Conservation (phyloP, 2,329 filamentous ascomycete genomes). For the Colletotrichum echinochloae region DNA sequence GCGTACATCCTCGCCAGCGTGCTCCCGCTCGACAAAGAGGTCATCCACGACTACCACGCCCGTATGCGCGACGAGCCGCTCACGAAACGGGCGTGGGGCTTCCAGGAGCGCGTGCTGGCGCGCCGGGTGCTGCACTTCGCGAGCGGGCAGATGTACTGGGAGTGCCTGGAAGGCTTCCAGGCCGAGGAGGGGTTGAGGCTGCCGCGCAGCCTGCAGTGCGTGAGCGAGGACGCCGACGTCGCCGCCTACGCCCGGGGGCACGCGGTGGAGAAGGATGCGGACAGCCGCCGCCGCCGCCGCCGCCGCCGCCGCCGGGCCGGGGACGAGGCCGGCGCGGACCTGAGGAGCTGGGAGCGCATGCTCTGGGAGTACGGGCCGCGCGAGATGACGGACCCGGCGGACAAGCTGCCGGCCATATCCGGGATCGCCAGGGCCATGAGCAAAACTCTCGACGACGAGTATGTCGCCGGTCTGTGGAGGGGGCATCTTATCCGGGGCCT, state of each 20-base stretch:
- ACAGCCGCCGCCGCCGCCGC: too few relatives aligned
- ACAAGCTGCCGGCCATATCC: constrained; percentile 48
- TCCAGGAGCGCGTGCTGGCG: constrained; percentile 48
- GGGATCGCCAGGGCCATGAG: constrained; percentile 46
- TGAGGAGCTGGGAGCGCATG: constrained; percentile 9
- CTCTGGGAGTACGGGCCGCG: constrained; percentile 19
- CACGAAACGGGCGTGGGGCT: constrained; percentile 45
- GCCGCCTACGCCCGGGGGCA: neutral
- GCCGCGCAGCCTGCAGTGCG: neutral
- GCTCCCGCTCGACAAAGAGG: constrained; percentile 12
- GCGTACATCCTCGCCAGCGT: constrained; percentile 11
- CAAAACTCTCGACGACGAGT: constrained; percentile 42
- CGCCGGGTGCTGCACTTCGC: constrained; percentile 46
- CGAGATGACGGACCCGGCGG: constrained; percentile 41
- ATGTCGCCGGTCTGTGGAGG: constrained; percentile 48
- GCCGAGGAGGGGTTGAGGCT: constrained; percentile 28
- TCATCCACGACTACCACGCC: constrained; percentile 6
- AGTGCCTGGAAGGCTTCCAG: constrained; percentile 31
- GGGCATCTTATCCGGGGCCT: constrained; percentile 10
- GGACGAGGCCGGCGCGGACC: neutral
- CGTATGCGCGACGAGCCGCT: constrained; percentile 27
- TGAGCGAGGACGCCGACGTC: constrained; percentile 2
- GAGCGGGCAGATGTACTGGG: constrained; percentile 28
- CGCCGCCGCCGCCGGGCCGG: too few relatives aligned
- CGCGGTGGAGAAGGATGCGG: too few relatives aligned